Percentiles rank a stretch among this genome's conserved stretches.
These are phyloP conservation scores for Rhizophora mangle DNA, from an alignment of 345 rosid genomes.

Conservation along the genomic window DNA sequence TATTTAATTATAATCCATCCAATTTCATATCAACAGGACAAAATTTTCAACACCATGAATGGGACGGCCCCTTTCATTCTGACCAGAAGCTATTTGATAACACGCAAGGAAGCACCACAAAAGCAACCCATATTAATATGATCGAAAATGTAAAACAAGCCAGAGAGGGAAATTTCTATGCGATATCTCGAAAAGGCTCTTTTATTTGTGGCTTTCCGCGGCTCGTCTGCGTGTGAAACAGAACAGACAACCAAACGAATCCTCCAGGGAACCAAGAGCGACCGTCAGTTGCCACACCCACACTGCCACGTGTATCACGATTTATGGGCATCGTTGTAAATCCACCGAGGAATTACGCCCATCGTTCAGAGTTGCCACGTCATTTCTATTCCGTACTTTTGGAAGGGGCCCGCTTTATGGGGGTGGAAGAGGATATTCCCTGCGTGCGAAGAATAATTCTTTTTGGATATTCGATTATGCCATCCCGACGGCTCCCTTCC, in stretches of 20 bases:
- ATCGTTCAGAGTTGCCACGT: constrained; percentile 12
- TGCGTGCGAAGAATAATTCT: constrained; percentile 25
- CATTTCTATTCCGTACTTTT: neutral
- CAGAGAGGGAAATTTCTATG: constrained; percentile 22
- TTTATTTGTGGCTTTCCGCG: neutral
- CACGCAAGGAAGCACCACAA: too few species aligned
- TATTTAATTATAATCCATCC: too few species aligned
- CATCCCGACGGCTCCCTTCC: neutral
- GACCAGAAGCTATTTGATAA: too few species aligned
- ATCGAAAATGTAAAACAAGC: neutral
- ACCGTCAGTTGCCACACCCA: too few species aligned
- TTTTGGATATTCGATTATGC: constrained; percentile 51
- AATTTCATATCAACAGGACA: too few species aligned
- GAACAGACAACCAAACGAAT: constrained; percentile 2
- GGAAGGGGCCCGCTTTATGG: too few species aligned
- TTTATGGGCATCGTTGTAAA: neutral
- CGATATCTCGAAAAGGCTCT: neutral
- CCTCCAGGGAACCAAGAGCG: neutral
- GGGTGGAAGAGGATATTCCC: constrained; percentile 17
- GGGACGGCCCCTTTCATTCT: too few species aligned
- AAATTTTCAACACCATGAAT: too few species aligned
- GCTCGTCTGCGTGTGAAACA: neutral
- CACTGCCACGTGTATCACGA: constrained; percentile 2
- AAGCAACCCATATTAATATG: neutral
- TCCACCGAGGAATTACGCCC: neutral